These are phyloP conservation scores for Gossypium laxum DNA, from an alignment of 441 rosid genomes.

Conservation along the genomic window DNA sequence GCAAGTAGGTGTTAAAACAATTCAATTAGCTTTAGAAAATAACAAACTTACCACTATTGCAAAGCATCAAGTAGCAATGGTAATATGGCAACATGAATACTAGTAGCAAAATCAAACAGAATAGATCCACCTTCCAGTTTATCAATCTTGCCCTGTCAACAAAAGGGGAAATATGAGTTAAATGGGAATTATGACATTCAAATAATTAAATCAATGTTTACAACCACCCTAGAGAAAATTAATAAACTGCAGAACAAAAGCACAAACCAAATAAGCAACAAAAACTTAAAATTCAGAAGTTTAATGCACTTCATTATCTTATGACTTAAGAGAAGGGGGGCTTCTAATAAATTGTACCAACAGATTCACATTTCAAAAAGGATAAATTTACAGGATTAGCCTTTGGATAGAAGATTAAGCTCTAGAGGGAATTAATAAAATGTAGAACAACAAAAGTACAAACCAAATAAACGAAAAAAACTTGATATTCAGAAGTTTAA, in stretches of 20 bases:
- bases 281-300: neutral
- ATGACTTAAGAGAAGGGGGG: neutral
- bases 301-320: neutral
- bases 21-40: neutral
- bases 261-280: neutral
- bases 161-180: neutral
- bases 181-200: neutral
- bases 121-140: slow-evolving; percentile 93
- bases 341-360: neutral
- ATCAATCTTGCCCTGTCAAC: slow-evolving; percentile 75
- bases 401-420: neutral
- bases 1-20: neutral
- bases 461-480: neutral
- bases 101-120: slow-evolving; percentile 75
- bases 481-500: neutral
- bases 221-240: neutral
- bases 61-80: slow-evolving; percentile 94
- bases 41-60: slow-evolving; percentile 59
- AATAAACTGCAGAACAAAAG: neutral
- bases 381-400: neutral
- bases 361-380: neutral
- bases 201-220: neutral
- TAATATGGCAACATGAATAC: slow-evolving; percentile 93
- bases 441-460: neutral
- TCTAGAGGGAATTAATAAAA: neutral